Evolutionary conservation across 2,329 filamentous ascomycete species (phyloP).

Genomic region (Anisogramma anomala): DNA sequence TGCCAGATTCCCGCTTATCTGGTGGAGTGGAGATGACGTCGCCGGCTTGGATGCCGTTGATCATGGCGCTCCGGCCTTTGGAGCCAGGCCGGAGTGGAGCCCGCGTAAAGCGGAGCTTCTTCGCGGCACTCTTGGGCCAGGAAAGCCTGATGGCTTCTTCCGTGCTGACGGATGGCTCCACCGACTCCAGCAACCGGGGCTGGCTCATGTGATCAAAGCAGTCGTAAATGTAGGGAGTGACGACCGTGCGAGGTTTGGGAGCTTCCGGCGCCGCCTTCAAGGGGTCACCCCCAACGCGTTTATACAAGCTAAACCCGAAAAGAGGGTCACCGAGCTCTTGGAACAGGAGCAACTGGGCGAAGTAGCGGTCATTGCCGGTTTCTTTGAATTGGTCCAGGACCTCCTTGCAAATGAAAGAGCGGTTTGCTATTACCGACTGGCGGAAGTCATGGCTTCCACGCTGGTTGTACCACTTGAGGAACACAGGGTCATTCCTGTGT

Average conservation of each 20-base stretch:
- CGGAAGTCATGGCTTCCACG: slow-evolving; percentile 49
- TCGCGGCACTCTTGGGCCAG: background rate
- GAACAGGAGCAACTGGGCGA: slow-evolving; percentile 37
- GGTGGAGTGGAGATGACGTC: slow-evolving; percentile 38
- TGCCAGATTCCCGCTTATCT: slow-evolving; percentile 34
- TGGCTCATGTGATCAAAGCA: slow-evolving; percentile 56
- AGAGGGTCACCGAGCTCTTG: no score
- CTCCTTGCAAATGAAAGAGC: slow-evolving; percentile 56
- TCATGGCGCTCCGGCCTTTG: slow-evolving; percentile 15
- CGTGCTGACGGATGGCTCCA: slow-evolving; percentile 20
- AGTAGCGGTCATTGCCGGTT: no score
- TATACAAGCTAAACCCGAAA: slow-evolving; percentile 17
- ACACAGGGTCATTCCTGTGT: slow-evolving; percentile 31
- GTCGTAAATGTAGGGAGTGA: slow-evolving; percentile 56
- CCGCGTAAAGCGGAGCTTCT: background rate
- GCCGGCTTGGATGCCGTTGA: slow-evolving; percentile 29
- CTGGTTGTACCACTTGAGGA: slow-evolving; percentile 43
- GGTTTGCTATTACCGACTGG: slow-evolving; percentile 44
- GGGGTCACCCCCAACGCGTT: background rate
- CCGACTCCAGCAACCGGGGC: slow-evolving; percentile 34
- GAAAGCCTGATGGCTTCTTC: slow-evolving; percentile 15
- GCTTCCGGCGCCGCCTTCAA: background rate
- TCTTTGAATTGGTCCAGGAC: slow-evolving; percentile 35
- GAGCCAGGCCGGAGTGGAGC: background rate
- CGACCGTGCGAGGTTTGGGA: slow-evolving; percentile 38